Evolutionary conservation across 805 yeast species (phyloP).

Genomic region (Priceomyces carsonii): DNA sequence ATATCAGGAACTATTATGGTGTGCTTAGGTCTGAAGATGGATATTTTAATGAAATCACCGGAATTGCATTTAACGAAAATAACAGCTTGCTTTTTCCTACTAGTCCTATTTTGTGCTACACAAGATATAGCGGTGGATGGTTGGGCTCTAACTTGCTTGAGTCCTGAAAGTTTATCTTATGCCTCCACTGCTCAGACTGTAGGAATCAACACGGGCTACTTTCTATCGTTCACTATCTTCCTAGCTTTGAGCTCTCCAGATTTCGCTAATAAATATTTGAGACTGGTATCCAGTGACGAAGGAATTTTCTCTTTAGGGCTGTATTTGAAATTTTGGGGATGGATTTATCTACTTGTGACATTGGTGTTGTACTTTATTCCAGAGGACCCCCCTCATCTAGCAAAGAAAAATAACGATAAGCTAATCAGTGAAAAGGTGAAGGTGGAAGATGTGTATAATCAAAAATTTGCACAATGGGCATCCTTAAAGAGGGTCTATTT

Average conservation of each 20-base stretch:
- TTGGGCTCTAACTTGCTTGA: constrained; percentile 91
- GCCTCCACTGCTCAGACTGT: constrained; percentile 98
- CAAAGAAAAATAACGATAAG: constrained; percentile 28
- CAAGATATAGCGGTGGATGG: constrained; percentile 99
- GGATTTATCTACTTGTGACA: constrained; percentile 68
- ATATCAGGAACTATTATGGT: constrained; percentile 72
- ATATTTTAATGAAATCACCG: constrained; percentile 51
- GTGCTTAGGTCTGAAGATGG: constrained; percentile 61
- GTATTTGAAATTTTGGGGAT: constrained; percentile 79
- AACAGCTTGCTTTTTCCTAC: constrained; percentile 69
- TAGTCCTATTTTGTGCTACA: constrained; percentile 91
- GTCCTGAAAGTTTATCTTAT: constrained; percentile 75
- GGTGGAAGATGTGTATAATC: constrained; percentile 27
- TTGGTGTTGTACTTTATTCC: constrained; percentile 58
- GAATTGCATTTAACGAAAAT: constrained; percentile 51
- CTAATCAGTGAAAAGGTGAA: constrained; percentile 28
- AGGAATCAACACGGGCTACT: constrained; percentile 92
- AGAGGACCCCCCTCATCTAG: constrained; percentile 66
- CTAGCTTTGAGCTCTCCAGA: constrained; percentile 89
- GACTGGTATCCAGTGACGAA: constrained; percentile 56
- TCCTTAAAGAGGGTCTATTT: constrained; percentile 55
- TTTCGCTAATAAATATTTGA: constrained; percentile 82
- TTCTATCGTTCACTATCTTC: constrained; percentile 86
- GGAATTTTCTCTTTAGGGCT: constrained; percentile 75
- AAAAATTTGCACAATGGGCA: constrained; percentile 14